Percentiles rank a stretch among this genome's conserved stretches.
phyloP scores from a whole-genome alignment of 208 protist genomes.

The Trichomonas tenax region DNA sequence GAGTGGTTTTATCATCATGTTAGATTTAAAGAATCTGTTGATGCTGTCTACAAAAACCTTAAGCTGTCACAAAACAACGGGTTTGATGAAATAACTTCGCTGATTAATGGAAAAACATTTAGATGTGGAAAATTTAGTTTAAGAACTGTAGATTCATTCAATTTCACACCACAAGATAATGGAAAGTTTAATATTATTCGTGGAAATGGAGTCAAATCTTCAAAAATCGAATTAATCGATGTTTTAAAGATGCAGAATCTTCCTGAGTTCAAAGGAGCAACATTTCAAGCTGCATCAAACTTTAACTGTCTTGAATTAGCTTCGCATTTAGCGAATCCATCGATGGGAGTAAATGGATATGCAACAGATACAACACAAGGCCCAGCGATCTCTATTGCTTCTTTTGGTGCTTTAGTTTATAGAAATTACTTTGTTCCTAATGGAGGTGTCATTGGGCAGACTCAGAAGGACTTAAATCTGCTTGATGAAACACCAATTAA shows the following conservation, averaged over 20 bases:
- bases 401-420: not conserved
- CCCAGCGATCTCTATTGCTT: not conserved
- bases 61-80: not conserved
- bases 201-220: not conserved
- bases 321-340: not conserved
- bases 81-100: not conserved
- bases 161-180: not conserved
- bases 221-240: not conserved
- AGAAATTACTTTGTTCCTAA: not conserved
- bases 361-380: not conserved
- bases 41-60: not conserved
- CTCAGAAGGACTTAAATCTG: not conserved
- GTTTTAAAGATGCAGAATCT: not conserved
- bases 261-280: not conserved
- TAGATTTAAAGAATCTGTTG: not conserved
- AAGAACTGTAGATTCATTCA: not conserved
- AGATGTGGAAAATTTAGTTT: not conserved
- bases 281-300: not conserved
- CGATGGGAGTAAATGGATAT: not conserved
- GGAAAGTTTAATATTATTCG: not conserved
- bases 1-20: not conserved
- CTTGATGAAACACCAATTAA: not conserved
- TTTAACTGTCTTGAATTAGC: conserved; percentile 9
- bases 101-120: not conserved
- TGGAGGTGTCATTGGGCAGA: too few relatives aligned